Base-by-base conservation (phyloP, 495 filamentous ascomycete genomes). In the Talaromyces proteolyticus region DNA sequence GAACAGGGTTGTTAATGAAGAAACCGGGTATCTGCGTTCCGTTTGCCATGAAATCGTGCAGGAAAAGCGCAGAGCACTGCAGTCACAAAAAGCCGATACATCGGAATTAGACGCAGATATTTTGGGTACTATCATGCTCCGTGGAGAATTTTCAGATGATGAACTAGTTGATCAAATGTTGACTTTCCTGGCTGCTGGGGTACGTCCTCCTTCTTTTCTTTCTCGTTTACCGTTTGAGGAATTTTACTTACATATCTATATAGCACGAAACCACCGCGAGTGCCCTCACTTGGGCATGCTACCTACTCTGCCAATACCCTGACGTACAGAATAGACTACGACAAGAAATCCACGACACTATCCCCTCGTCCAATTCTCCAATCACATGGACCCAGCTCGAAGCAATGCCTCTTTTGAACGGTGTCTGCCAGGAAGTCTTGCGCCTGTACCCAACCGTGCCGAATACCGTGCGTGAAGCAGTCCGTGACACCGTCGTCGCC, bases 31-130 rank as follows among this genome's bases (percentile, higher is more conserved):
- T 44, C 84, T 94, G 52, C 80, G 84, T 16, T 57, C 68, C 18
- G 65, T 79, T 0, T 89, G 86, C 63, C 70, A 75, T 18, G 73
- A 85, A 14, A 73, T 94, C 14, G 84, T 95, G 44, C 67, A 63
- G 1, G 72, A 79, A 40, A 93, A 92, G 70, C 67, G 67, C 7
- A 49, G 56, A n/a, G 48, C 55, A 4, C 65, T 76, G 21, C 75
- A 81, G 24, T 68, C 69, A 17, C 81, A 81, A 41, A 67, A 88
- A 17, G 76, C 70, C 10, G 77, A 76, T 16, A 73, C 85, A 50
- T 54, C 69, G 65, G 57, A 72, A 21, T 62, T 68, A 1, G 87
- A 86, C 29, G 64, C 79, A 8, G 91, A 95, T 60, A 92, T 96
- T 54, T 75, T 95, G 10, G 66, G 65, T 7, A 65, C 67, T 1